Evolutionary conservation across 768 basidiomycete genomes (phyloP).

Genomic region (Pisolithus orientalis): DNA sequence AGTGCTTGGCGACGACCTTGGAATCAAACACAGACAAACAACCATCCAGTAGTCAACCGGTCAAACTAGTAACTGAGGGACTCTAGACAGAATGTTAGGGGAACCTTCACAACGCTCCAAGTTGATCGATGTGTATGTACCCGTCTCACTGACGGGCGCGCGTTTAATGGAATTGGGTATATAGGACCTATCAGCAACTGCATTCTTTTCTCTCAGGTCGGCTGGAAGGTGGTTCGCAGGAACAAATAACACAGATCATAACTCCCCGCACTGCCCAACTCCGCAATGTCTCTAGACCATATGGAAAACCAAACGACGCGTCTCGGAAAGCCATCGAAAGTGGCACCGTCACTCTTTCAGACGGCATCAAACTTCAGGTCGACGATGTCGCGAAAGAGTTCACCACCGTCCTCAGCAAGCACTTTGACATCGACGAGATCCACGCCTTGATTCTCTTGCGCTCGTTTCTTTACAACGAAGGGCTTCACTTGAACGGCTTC

Average conservation of each 20-base stretch:
- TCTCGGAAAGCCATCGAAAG: conserved; percentile 63
- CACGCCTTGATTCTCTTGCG: conserved; percentile 70
- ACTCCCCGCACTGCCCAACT: conserved; percentile 52
- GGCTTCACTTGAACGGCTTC: conserved; percentile 46
- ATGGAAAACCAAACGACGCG: conserved; percentile 60
- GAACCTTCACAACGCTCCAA: conserved; percentile 58
- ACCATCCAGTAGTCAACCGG: neutral
- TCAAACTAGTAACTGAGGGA: too few relatives aligned
- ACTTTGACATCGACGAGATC: conserved; percentile 74
- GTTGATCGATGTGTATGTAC: conserved; percentile 58
- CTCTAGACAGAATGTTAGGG: conserved; percentile 29
- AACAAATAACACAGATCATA: conserved; percentile 55
- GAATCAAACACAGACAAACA: conserved; percentile 21
- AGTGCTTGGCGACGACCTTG: conserved; percentile 18
- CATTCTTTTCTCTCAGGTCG: conserved; percentile 54
- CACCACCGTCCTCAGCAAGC: conserved; percentile 62
- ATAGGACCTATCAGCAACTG: conserved; percentile 60
- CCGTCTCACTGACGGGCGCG: neutral
- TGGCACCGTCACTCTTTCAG: conserved; percentile 61
- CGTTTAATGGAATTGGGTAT: neutral
- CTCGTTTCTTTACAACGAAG: conserved; percentile 75
- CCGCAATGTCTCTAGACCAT: conserved; percentile 52
- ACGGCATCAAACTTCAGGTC: conserved; percentile 55
- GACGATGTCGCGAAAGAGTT: conserved; percentile 68
- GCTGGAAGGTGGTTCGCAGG: conserved; percentile 50